These are phyloP conservation scores for Aspergillus sp. DNA, from an alignment of 2,329 filamentous ascomycete species.

Conservation along the genomic window DNA sequence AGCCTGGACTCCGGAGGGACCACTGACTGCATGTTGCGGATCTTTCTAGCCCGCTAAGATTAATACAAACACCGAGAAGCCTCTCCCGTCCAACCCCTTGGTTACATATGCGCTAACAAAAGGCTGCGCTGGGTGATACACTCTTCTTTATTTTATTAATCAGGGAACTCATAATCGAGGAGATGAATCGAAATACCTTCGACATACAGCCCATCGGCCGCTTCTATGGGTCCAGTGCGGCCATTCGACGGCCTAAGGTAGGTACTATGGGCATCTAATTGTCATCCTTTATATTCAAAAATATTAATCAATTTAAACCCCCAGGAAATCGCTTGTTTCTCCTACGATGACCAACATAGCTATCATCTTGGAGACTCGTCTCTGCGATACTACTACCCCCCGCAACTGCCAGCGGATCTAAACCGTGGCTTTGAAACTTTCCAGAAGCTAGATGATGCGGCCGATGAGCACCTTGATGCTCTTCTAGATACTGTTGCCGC, in stretches of 20 bases:
- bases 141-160: background rate
- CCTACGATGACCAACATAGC: constrained; percentile 80
- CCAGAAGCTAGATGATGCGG: constrained; percentile 74
- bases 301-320: constrained; percentile 10
- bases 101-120: background rate
- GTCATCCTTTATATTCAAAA: background rate
- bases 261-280: background rate
- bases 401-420: constrained; percentile 68
- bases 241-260: constrained; percentile 74
- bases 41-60: constrained; percentile 10
- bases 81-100: background rate
- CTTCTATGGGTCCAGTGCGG: constrained; percentile 66
- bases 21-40: constrained; percentile 1
- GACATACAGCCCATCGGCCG: constrained; percentile 68
- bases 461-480: constrained; percentile 85
- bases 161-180: background rate
- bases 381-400: constrained; percentile 84
- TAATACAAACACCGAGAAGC: constrained; percentile 1
- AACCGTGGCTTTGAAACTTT: constrained; percentile 81
- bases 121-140: background rate
- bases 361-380: constrained; percentile 77
- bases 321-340: constrained; percentile 89
- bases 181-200: constrained; percentile 50
- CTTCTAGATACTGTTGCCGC: constrained; percentile 73
- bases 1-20: background rate